Conservation (phyloP, 2,329 filamentous ascomycete species). For the Botrytis paeoniae region DNA sequence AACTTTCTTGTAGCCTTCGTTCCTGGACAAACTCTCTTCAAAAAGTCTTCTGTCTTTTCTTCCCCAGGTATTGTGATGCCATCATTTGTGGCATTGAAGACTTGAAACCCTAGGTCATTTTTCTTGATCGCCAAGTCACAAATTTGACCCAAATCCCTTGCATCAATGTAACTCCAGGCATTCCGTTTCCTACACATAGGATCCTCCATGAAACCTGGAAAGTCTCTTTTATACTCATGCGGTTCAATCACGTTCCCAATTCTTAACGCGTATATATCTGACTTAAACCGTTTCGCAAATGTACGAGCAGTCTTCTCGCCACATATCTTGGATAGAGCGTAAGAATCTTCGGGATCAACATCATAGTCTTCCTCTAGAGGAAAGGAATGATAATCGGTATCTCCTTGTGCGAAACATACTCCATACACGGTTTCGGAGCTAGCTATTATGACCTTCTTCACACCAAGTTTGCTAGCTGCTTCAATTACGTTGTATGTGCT, state of each 20-base stretch:
- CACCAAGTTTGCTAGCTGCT: conserved; percentile 58
- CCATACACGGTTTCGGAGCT: conserved; percentile 59
- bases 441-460: conserved; percentile 59
- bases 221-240: neutral
- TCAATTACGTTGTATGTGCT: conserved; percentile 62
- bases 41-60: neutral
- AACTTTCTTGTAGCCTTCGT: neutral
- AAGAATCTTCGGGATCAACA: conserved; percentile 49
- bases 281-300: neutral
- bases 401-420: conserved; percentile 58
- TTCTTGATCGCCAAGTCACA: neutral
- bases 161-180: neutral
- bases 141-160: neutral
- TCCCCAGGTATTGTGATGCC: neutral
- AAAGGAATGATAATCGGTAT: conserved; percentile 54
- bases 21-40: neutral
- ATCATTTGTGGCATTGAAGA: neutral
- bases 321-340: conserved; percentile 58
- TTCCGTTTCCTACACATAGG: neutral
- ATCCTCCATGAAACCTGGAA: neutral
- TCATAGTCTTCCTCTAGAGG: conserved; percentile 52
- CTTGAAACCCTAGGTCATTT: neutral
- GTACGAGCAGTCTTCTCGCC: conserved; percentile 53
- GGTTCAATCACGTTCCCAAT: neutral
- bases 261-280: neutral